Evolutionary conservation across 768 basidiomycete genomes (phyloP).

Genomic region (Gyrodon lividus): DNA sequence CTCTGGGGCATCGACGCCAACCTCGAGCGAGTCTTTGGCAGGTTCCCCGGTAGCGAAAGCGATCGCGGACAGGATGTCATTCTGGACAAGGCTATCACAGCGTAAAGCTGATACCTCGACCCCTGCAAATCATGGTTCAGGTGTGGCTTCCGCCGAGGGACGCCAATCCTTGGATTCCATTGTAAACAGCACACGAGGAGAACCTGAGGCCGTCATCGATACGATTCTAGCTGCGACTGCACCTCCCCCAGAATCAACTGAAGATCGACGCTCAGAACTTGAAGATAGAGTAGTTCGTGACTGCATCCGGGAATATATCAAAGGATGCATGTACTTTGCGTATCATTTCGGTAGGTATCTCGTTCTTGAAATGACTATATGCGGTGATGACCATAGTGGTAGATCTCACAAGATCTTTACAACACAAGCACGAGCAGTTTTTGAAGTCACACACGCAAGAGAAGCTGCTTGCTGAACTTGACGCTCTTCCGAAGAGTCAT

Average conservation of each 20-base stretch:
- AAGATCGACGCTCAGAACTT: slow-evolving; percentile 71
- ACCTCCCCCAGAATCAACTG: slow-evolving; percentile 56
- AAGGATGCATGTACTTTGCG: slow-evolving; percentile 89
- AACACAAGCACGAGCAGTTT: slow-evolving; percentile 72
- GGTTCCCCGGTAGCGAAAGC: slow-evolving; percentile 59
- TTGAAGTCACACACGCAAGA: slow-evolving; percentile 57
- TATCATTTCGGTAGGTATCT: slow-evolving; percentile 70
- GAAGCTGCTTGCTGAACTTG: slow-evolving; percentile 57
- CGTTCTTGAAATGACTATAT: not conserved
- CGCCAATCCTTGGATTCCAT: slow-evolving; percentile 35
- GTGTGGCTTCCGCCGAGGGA: slow-evolving; percentile 14
- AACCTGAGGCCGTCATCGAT: slow-evolving; percentile 53
- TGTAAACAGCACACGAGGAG: slow-evolving; percentile 44
- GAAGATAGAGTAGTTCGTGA: slow-evolving; percentile 84
- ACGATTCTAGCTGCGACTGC: slow-evolving; percentile 60
- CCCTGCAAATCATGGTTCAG: slow-evolving; percentile 6
- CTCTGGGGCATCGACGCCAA: slow-evolving; percentile 56
- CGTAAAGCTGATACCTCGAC: slow-evolving; percentile 34
- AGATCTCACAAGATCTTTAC: slow-evolving; percentile 84
- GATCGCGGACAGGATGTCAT: slow-evolving; percentile 65
- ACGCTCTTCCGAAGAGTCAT: slow-evolving; percentile 43
- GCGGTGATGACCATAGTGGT: slow-evolving; percentile 1
- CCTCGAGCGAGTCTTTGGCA: slow-evolving; percentile 43
- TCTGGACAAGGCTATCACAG: slow-evolving; percentile 67
- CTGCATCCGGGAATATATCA: slow-evolving; percentile 71